Conservation (phyloP, 495 filamentous ascomycete genomes). For the Haplographium delicatum region DNA sequence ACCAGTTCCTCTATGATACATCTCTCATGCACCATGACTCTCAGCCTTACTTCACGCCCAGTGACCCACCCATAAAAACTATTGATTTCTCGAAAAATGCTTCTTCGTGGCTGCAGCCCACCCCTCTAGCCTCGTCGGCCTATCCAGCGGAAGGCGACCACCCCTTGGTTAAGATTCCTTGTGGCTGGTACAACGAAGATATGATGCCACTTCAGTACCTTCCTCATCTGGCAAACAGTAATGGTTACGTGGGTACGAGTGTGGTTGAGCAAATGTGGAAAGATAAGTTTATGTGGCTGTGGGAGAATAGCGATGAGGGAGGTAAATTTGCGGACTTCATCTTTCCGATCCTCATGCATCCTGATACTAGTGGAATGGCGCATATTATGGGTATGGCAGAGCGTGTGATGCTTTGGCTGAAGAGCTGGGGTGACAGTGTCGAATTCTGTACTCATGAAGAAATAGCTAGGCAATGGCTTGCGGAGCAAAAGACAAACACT, state of each 20-base stretch:
- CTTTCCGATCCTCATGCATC: constrained; percentile 57
- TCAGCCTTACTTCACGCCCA: constrained; percentile 49
- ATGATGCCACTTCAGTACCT: constrained; percentile 37
- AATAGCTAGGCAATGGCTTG: constrained; percentile 37
- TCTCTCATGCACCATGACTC: constrained; percentile 49
- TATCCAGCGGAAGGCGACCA: constrained; percentile 8
- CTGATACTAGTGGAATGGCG: constrained; percentile 52
- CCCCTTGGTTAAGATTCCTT: constrained; percentile 54
- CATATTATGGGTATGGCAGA: constrained; percentile 55
- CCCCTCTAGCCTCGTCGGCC: constrained; percentile 36
- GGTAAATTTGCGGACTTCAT: constrained; percentile 38
- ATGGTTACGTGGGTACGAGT: constrained; percentile 53
- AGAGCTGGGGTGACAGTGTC: constrained; percentile 42
- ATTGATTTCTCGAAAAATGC: constrained; percentile 41
- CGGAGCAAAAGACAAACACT: constrained; percentile 13
- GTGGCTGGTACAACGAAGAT: constrained; percentile 53
- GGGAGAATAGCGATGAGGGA: constrained; percentile 43
- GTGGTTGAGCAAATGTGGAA: constrained; percentile 54
- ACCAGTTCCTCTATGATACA: constrained; percentile 47
- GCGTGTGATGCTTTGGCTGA: constrained; percentile 48
- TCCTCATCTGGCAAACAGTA: constrained; percentile 44
- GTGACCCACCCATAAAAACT: constrained; percentile 25
- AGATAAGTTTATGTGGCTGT: constrained; percentile 55
- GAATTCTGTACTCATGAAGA: constrained; percentile 40
- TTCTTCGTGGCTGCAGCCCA: constrained; percentile 52